Percentiles rank a stretch among this genome's conserved stretches.
These are phyloP conservation scores for Coemansia sp. DNA, from an alignment of 192 early-diverging fungal genomes.

Conservation along the genomic window DNA sequence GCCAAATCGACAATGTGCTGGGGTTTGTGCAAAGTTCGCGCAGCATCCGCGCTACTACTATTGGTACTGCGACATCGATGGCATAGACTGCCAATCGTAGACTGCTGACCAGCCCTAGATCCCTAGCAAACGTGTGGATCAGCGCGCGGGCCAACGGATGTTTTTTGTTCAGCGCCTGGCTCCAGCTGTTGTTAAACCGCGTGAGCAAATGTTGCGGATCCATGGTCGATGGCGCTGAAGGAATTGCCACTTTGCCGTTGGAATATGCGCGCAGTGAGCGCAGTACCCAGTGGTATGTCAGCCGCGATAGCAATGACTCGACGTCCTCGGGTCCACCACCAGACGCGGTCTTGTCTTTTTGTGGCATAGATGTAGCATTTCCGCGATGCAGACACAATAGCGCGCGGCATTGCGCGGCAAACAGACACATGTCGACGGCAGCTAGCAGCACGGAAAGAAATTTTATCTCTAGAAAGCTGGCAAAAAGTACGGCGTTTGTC, in stretches of 20 bases:
- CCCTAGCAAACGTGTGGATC: slow-evolving; percentile 8
- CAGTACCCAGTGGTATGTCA: slow-evolving; percentile 43
- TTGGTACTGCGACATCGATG: slow-evolving; percentile 10
- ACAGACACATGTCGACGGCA: neutral
- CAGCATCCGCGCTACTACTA: slow-evolving; percentile 23
- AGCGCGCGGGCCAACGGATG: slow-evolving; percentile 8
- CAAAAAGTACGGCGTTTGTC: too few species aligned
- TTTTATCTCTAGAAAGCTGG: too few species aligned
- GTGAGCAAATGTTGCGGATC: neutral
- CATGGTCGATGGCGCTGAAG: neutral
- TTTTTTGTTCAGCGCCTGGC: neutral
- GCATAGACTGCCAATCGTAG: slow-evolving; percentile 25
- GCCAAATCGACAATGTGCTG: neutral
- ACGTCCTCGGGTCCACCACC: neutral
- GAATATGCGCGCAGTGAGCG: slow-evolving; percentile 3
- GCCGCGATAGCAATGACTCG: neutral
- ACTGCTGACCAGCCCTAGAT: slow-evolving; percentile 8
- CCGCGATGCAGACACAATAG: neutral
- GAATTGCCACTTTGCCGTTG: neutral
- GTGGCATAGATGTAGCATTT: neutral
- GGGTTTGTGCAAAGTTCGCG: neutral
- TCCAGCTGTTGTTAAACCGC: slow-evolving; percentile 12
- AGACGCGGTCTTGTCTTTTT: neutral
- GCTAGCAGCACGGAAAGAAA: neutral
- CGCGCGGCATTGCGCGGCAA: neutral